These are phyloP conservation scores for Agrocybe chaxingu DNA, from an alignment of 768 basidiomycete species.

Conservation along the genomic window DNA sequence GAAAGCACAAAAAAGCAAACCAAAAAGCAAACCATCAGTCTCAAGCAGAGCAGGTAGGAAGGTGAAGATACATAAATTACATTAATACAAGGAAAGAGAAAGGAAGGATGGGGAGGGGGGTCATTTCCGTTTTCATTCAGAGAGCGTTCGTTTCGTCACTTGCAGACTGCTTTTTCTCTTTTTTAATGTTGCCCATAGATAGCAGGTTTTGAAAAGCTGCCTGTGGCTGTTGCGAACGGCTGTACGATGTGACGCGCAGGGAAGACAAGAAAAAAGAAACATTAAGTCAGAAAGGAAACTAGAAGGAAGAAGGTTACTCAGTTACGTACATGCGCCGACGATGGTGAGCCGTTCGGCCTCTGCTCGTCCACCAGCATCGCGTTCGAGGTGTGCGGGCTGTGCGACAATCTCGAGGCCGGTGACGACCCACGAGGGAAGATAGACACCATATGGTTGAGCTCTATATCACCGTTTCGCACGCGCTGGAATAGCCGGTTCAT, in stretches of 20 bases:
- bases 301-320: constrained; percentile 2
- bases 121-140: not conserved
- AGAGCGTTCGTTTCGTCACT: not conserved
- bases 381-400: constrained; percentile 17
- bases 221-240: constrained; percentile 11
- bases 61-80: not conserved
- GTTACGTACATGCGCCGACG: constrained; percentile 18
- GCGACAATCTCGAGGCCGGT: constrained; percentile 17
- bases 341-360: constrained; percentile 18
- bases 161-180: constrained; percentile 4
- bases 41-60: too few species aligned
- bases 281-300: not conserved
- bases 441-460: constrained; percentile 47
- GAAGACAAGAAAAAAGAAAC: not conserved
- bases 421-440: constrained; percentile 32
- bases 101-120: not conserved
- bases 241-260: not conserved
- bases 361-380: constrained; percentile 29
- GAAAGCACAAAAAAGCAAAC: too few species aligned
- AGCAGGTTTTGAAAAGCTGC: constrained; percentile 21
- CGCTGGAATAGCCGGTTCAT: constrained; percentile 53
- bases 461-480: constrained; percentile 38
- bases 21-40: too few species aligned
- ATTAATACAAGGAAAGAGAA: not conserved
- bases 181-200: constrained; percentile 19